Conservation (phyloP, 2,329 filamentous ascomycete genomes). For the Sporothrix humicola region DNA sequence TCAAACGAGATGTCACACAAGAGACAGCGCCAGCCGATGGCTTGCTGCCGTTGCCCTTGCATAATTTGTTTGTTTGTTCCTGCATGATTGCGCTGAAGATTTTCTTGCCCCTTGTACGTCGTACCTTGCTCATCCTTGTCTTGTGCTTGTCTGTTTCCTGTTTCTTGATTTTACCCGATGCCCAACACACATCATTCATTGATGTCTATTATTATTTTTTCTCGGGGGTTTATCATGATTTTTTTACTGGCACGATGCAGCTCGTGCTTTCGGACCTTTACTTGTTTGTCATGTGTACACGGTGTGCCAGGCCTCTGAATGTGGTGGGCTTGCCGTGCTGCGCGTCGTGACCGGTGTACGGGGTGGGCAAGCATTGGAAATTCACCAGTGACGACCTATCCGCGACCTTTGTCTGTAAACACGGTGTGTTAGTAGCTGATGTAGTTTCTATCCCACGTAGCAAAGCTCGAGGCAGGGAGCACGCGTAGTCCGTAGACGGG, state of each 20-base stretch:
- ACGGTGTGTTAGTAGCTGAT: too few species aligned
- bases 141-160: background rate
- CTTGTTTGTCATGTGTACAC: background rate
- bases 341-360: conserved; percentile 10
- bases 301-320: too few species aligned
- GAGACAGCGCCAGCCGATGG: background rate
- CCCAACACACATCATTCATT: background rate
- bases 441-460: too few species aligned
- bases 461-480: too few species aligned
- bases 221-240: background rate
- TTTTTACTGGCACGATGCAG: background rate
- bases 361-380: background rate
- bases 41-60: background rate
- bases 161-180: background rate
- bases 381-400: background rate
- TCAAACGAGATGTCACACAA: background rate
- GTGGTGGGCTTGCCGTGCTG: conserved; percentile 5
- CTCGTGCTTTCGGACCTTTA: background rate
- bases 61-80: background rate
- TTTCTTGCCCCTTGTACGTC: too few species aligned
- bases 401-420: background rate
- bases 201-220: background rate
- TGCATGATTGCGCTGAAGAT: background rate
- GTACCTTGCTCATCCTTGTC: background rate
- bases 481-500: too few species aligned